These are phyloP conservation scores for Adansonia gregorii DNA, from an alignment of 441 rosid genomes.

Conservation along the genomic window DNA sequence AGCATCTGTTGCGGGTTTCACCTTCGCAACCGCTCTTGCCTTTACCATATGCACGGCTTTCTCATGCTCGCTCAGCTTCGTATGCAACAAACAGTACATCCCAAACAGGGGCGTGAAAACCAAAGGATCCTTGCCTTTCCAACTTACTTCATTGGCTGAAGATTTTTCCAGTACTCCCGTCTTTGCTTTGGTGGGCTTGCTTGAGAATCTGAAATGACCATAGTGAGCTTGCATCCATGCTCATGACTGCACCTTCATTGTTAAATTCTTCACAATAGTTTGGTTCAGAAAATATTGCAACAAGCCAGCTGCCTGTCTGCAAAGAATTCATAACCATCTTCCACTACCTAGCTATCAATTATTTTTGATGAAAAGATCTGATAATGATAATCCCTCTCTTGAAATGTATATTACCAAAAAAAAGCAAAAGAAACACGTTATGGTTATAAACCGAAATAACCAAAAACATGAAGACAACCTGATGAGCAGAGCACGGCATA, in stretches of 20 bases:
- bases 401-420: not conserved
- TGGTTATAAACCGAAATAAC: not conserved
- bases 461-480: constrained; percentile 27
- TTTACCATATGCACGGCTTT: not conserved
- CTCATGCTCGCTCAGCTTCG: constrained; percentile 4
- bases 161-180: constrained; percentile 15
- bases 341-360: not conserved
- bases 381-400: not conserved
- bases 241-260: constrained; percentile 65
- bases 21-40: too few species aligned
- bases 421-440: not conserved
- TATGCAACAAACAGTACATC: not conserved
- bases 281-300: constrained; percentile 67
- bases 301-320: constrained; percentile 19
- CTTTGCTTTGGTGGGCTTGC: constrained; percentile 44
- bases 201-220: too few species aligned
- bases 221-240: constrained; percentile 59
- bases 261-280: constrained; percentile 70
- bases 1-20: not conserved
- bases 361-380: not conserved
- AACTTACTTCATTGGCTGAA: not conserved
- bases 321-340: too few species aligned
- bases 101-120: not conserved
- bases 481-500: constrained; percentile 23
- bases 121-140: not conserved